A percentile compares a stretch with the other conserved stretches of the same genome.
Conservation (phyloP, 768 basidiomycete species). For the Rhodotorula babjevae region DNA sequence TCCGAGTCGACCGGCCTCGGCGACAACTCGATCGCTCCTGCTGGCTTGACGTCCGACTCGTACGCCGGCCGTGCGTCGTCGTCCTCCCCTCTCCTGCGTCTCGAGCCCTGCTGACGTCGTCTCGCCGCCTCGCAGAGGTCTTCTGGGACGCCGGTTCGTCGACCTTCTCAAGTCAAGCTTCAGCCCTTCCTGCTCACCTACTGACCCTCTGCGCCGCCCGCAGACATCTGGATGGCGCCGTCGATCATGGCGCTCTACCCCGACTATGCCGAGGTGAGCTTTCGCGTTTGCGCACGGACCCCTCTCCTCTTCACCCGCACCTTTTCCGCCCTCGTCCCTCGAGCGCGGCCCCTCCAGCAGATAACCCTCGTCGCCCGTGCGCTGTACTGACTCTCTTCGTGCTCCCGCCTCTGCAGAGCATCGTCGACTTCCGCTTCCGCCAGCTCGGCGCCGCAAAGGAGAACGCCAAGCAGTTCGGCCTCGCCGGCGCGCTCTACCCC, state of each 20-base stretch:
- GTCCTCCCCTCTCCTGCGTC: not conserved
- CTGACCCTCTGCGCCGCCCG: too few relatives aligned
- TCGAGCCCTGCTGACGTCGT: too few relatives aligned
- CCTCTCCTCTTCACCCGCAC: too few relatives aligned
- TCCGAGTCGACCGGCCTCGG: conserved; percentile 27
- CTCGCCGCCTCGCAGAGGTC: not conserved
- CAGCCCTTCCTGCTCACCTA: too few relatives aligned
- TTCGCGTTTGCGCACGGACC: too few relatives aligned
- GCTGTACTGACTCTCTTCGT: too few relatives aligned
- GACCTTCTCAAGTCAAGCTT: too few relatives aligned
- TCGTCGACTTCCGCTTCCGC: conserved; percentile 32
- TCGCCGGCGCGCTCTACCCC: conserved; percentile 22
- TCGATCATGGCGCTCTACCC: not conserved
- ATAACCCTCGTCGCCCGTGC: too few relatives aligned
- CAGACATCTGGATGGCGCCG: not conserved
- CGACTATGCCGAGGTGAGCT: not conserved
- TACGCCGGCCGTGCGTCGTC: conserved; percentile 11
- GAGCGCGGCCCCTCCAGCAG: too few relatives aligned
- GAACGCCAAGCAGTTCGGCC: conserved; percentile 21
- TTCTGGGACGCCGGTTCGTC: conserved; percentile 24
- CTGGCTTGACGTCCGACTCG: conserved; percentile 33
- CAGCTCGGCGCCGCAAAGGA: conserved; percentile 33
- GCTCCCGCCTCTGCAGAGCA: conserved; percentile 6
- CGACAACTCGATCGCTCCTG: conserved; percentile 35
- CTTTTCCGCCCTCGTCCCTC: not conserved